These are phyloP conservation scores for Curvularia eragrostidis DNA, from an alignment of 2,329 filamentous ascomycete species.

Conservation along the genomic window DNA sequence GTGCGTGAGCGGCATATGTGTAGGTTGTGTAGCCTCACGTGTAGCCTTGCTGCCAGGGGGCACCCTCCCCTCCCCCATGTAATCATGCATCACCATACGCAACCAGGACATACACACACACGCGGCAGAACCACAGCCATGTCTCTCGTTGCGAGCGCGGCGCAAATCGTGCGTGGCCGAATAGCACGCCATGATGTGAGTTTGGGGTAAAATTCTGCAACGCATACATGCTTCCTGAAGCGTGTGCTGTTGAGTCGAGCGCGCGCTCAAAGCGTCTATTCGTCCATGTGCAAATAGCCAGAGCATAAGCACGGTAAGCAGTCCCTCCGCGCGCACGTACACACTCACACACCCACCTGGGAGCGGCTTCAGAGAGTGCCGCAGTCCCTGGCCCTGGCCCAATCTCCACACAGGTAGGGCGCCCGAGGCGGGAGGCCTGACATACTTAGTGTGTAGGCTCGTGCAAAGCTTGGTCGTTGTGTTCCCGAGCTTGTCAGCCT, in stretches of 20 bases:
- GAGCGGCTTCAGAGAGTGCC: conserved; percentile 34
- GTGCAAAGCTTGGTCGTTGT: conserved; percentile 41
- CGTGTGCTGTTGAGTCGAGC: conserved; percentile 17
- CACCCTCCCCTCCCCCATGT: conserved; percentile 2
- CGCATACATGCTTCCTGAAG: conserved; percentile 17
- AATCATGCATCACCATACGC: conserved; percentile 8
- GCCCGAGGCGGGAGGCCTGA: conserved; percentile 38
- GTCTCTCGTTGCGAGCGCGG: conserved; percentile 9
- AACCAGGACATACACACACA: not conserved
- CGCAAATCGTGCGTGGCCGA: conserved; percentile 16
- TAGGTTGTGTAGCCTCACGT: conserved; percentile 6
- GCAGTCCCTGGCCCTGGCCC: conserved; percentile 25
- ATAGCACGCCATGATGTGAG: conserved; percentile 16
- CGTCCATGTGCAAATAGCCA: conserved; percentile 30
- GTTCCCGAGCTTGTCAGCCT: conserved; percentile 40
- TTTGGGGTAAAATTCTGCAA: conserved; percentile 9
- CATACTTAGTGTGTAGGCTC: conserved; percentile 22
- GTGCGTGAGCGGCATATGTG: conserved; percentile 31
- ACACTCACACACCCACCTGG: not conserved
- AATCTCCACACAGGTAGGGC: conserved; percentile 45
- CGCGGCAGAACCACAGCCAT: conserved; percentile 17
- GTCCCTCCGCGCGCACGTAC: conserved; percentile 36
- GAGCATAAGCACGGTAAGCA: conserved; percentile 45
- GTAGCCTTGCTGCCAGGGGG: conserved; percentile 19
- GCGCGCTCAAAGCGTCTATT: conserved; percentile 28